Percentiles rank a stretch among this genome's conserved stretches.
Evolutionary conservation across 805 yeast genomes (phyloP).

Genomic region (Lipomyces anomalus): DNA sequence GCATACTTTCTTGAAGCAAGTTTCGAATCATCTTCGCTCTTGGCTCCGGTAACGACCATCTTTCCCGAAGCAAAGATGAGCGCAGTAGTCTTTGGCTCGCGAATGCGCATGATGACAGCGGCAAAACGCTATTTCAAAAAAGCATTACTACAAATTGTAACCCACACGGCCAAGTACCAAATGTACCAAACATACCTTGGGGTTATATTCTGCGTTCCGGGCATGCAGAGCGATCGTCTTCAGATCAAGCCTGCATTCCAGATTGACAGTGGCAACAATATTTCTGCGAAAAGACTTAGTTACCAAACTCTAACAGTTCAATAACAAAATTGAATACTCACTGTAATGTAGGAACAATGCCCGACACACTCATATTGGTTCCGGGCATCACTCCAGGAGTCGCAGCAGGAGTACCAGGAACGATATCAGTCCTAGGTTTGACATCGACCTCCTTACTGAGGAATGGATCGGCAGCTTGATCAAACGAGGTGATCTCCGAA

Average conservation of each 20-base stretch:
- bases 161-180: neutral
- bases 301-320: neutral
- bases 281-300: constrained; percentile 53
- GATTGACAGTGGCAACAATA: constrained; percentile 95
- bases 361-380: constrained; percentile 72
- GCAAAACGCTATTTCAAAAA: constrained; percentile 64
- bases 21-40: constrained; percentile 97
- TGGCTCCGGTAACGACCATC: constrained; percentile 99
- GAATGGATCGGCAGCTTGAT: constrained; percentile 2
- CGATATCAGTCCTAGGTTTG: constrained; percentile 20
- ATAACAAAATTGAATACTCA: constrained; percentile 9
- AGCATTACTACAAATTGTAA: neutral
- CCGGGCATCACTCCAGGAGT: constrained; percentile 16
- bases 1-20: constrained; percentile 97
- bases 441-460: constrained; percentile 20
- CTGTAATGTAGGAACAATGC: constrained; percentile 85
- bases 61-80: constrained; percentile 97
- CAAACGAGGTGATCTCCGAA: constrained; percentile 29
- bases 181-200: constrained; percentile 41
- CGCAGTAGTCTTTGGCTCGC: constrained; percentile 98
- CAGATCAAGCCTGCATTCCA: constrained; percentile 91
- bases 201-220: constrained; percentile 97
- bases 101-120: constrained; percentile 97
- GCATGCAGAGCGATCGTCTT: constrained; percentile 98
- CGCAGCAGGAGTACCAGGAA: constrained; percentile 18